Evolutionary conservation across 768 basidiomycete genomes (phyloP).

Genomic region (Lactarius akahatsu): DNA sequence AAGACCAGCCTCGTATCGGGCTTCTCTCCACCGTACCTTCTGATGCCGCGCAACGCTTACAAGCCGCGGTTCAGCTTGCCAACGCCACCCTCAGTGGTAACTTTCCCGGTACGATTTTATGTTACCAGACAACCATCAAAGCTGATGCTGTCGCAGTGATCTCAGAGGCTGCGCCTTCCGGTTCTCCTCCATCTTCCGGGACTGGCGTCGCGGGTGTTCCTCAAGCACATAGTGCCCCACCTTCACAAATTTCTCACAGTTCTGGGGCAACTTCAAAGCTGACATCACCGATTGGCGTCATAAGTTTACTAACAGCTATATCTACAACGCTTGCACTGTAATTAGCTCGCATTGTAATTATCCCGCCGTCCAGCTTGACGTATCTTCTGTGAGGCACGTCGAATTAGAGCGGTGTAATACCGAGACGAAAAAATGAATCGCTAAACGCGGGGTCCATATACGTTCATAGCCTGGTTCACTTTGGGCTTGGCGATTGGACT

Average conservation of each 20-base stretch:
- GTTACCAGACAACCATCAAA: not conserved
- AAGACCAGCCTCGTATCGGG: conserved; percentile 67
- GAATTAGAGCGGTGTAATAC: not conserved
- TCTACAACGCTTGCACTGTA: conserved; percentile 11
- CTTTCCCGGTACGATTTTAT: conserved; percentile 34
- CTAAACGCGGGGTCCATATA: not conserved
- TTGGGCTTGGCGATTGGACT: not conserved
- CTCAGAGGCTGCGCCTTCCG: conserved; percentile 44
- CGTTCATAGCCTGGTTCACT: not conserved
- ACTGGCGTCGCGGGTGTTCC: conserved; percentile 30
- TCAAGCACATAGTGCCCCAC: conserved; percentile 22
- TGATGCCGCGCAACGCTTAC: conserved; percentile 46
- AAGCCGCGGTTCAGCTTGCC: conserved; percentile 36
- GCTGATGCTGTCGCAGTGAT: conserved; percentile 37
- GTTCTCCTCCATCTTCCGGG: conserved; percentile 30
- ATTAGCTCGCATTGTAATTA: not conserved
- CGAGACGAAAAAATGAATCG: not conserved
- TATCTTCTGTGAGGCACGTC: not conserved
- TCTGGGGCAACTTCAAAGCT: not conserved
- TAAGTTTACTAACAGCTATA: conserved; percentile 17
- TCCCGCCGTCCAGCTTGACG: not conserved
- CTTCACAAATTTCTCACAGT: conserved; percentile 3
- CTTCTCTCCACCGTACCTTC: conserved; percentile 67
- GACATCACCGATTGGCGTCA: conserved; percentile 6
- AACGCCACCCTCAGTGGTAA: conserved; percentile 36